Evolutionary conservation across 208 protist species (phyloP), one percentile per base, ranked within the genome.

Genomic region (Leishmania mexicana): DNA sequence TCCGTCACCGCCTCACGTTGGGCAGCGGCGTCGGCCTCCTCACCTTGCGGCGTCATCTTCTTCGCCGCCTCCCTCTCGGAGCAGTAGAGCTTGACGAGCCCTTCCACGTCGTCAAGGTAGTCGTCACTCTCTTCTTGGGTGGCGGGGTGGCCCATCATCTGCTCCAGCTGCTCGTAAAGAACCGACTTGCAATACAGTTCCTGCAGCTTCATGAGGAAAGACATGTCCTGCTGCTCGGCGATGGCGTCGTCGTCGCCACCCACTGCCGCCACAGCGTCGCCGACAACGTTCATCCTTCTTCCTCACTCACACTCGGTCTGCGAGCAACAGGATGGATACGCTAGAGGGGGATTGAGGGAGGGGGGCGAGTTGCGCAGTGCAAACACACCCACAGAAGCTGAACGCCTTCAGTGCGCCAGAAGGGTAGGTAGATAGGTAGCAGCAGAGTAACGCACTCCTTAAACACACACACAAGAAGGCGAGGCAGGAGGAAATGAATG

Each of bases 41-140:
- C 76, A 40, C 62, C 58, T 53, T 58, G 78, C 78, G 49, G 57
- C 77, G 45, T 31, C 70, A 24, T 54, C 67, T 68, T 67, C 76
- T 70, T 81, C 57, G 65, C 79, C 38, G 76, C 78, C 28, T 79
- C 80, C 38, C 67, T 72, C 53, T 86, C 80, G n/a, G 74, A 40
- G 49, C 49, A 49, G 83, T 92, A 97, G 19, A 96, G 84, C 28
- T 88, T 81, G 42, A 96, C 68, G 62, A 97, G 87, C 15, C 87
- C 88, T 58, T 95, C 89, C 38, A 97, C 93, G 72, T 97, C 93
- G 42, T 96, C 92, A 85, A 92, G 91, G 86, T 94, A 96, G 24
- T 83, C 91, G 84, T 95, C 82, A 64, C 87, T 89, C 81, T 96
- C 88, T 65, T 88, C 87, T 58, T 84, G 84, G 13, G 85, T 93